A percentile compares a stretch with the other conserved stretches of the same genome.
These are phyloP conservation scores for Colletotrichum sp. DNA, from an alignment of 2,329 filamentous ascomycete species.

Conservation along the genomic window DNA sequence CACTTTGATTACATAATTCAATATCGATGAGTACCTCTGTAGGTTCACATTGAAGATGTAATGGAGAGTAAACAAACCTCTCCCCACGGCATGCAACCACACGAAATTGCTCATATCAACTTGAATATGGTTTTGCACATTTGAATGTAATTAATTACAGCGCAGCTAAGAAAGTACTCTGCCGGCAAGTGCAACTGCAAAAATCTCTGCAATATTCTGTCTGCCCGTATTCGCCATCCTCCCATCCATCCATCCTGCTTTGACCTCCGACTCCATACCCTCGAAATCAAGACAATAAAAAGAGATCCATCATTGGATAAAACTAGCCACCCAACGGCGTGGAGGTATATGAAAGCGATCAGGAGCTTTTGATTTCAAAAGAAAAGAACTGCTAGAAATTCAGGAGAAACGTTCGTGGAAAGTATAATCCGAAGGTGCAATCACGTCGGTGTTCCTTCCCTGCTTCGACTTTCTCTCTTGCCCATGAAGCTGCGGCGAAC, in stretches of 20 bases:
- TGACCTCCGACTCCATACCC: not conserved
- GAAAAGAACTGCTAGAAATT: not conserved
- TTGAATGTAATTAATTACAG: not conserved
- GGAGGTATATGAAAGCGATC: conserved; percentile 15
- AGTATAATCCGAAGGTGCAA: not conserved
- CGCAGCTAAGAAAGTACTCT: not conserved
- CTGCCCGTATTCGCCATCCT: not conserved
- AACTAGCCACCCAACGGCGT: not conserved
- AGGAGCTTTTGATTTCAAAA: conserved; percentile 1
- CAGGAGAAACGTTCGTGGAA: not conserved
- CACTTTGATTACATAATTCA: not conserved
- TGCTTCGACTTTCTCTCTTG: conserved; percentile 59
- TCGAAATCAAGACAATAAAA: not conserved
- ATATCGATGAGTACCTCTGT: not conserved
- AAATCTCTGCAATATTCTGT: not conserved
- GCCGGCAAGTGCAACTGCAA: not conserved
- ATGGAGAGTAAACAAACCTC: no score
- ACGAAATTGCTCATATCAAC: not conserved
- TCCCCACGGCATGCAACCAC: not conserved
- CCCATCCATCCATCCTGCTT: not conserved
- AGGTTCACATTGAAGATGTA: no score
- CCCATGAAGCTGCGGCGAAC: conserved; percentile 60
- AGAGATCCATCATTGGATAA: not conserved
- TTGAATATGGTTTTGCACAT: not conserved
- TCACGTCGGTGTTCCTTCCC: conserved; percentile 38